Percentiles rank a stretch among this genome's conserved stretches.
Evolutionary conservation across 495 filamentous ascomycete genomes (phyloP).

Genomic region (Aspergillus ostianus): DNA sequence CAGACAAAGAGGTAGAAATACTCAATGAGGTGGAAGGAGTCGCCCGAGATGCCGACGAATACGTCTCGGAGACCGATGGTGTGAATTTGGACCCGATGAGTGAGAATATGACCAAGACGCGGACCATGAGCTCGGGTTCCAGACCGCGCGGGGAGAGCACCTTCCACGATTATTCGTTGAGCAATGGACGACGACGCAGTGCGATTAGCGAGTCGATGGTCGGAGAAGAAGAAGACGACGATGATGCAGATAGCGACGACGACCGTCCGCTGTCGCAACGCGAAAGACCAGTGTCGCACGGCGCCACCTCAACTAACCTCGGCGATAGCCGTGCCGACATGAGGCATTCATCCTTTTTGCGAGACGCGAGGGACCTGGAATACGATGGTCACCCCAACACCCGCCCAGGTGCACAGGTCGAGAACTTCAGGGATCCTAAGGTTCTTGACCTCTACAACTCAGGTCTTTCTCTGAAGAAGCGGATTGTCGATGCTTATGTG

Average conservation of each 20-base stretch:
- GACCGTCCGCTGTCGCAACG: conserved; percentile 22
- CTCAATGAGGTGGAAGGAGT: conserved; percentile 76
- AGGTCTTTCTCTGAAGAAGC: conserved; percentile 86
- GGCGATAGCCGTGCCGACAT: conserved; percentile 49
- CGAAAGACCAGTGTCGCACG: conserved; percentile 26
- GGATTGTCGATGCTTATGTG: conserved; percentile 82
- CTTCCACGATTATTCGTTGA: conserved; percentile 43
- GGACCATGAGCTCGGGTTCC: conserved; percentile 40
- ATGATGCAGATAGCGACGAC: conserved; percentile 56
- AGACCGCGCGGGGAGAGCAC: conserved; percentile 44
- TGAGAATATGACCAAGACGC: conserved; percentile 44
- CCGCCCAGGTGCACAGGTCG: conserved; percentile 32
- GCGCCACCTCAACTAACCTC: conserved; percentile 26
- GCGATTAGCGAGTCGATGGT: conserved; percentile 46
- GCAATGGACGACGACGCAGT: conserved; percentile 44
- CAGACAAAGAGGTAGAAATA: conserved; percentile 81
- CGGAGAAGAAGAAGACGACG: conserved; percentile 63
- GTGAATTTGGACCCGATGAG: conserved; percentile 54
- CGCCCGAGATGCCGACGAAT: conserved; percentile 70
- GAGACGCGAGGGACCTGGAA: conserved; percentile 16
- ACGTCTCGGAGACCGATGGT: conserved; percentile 60
- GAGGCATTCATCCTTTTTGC: conserved; percentile 35
- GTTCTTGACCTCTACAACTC: conserved; percentile 70
- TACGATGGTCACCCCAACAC: conserved; percentile 19
- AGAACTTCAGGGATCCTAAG: conserved; percentile 74